A percentile compares a stretch with the other conserved stretches of the same genome.
Evolutionary conservation across 805 yeast genomes (phyloP).

Genomic region (Candida maris): DNA sequence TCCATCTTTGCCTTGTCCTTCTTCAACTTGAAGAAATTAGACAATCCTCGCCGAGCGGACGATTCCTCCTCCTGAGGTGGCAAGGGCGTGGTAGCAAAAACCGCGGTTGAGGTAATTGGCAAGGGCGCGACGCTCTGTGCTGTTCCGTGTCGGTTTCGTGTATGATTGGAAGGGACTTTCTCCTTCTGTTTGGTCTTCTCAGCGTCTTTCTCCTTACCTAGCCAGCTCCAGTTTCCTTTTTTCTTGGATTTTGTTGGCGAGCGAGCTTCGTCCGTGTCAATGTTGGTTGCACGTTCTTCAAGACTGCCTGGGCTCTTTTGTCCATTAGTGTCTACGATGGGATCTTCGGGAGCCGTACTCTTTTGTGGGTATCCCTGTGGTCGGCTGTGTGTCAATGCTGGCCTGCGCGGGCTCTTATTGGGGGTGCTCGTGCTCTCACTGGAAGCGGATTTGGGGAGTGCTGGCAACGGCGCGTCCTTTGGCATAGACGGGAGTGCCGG

Average conservation of each 20-base stretch:
- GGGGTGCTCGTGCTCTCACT: not conserved
- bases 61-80: slow-evolving; percentile 11
- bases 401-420: too few species aligned
- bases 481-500: slow-evolving; percentile 11
- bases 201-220: slow-evolving; percentile 11
- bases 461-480: slow-evolving; percentile 17
- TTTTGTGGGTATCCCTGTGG: too few species aligned
- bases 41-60: slow-evolving; percentile 17
- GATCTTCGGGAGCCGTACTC: slow-evolving; percentile 2
- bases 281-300: slow-evolving; percentile 6
- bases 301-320: slow-evolving; percentile 9
- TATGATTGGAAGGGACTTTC: slow-evolving; percentile 21
- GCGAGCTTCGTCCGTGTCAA: slow-evolving; percentile 19
- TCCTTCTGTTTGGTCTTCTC: slow-evolving; percentile 8
- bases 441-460: slow-evolving; percentile 7
- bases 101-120: slow-evolving; percentile 3
- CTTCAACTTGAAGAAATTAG: slow-evolving; percentile 28
- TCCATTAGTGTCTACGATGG: slow-evolving; percentile 3
- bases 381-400: too few species aligned
- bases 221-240: slow-evolving; percentile 17
- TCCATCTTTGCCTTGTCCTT: slow-evolving; percentile 18
- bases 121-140: slow-evolving; percentile 11
- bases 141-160: slow-evolving; percentile 29
- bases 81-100: slow-evolving; percentile 4
- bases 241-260: slow-evolving; percentile 6